A percentile compares a stretch with the other conserved stretches of the same genome.
Evolutionary conservation across 495 filamentous ascomycete species (phyloP).

Genomic region (Penicillium goetzii): DNA sequence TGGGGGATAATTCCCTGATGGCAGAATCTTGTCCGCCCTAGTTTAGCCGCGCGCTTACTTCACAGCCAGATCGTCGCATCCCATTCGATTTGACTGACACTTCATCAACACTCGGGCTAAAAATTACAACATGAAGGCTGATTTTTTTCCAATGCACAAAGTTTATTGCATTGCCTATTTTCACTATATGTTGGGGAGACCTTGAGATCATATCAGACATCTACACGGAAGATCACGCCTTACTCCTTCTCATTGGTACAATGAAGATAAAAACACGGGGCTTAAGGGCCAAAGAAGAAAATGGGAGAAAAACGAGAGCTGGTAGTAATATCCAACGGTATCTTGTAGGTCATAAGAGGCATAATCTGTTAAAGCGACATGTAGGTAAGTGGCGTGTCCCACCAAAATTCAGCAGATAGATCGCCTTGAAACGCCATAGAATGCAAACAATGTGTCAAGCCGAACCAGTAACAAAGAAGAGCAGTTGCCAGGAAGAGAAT

Average conservation of each 20-base stretch:
- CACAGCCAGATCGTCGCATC: background rate
- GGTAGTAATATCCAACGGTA: slow-evolving; percentile 20
- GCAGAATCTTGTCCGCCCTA: slow-evolving; percentile 35
- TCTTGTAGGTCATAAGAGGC: slow-evolving; percentile 27
- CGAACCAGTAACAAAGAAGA: slow-evolving; percentile 4
- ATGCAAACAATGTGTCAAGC: slow-evolving; percentile 27
- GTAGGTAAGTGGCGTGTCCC: slow-evolving; percentile 17
- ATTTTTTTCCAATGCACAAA: no score
- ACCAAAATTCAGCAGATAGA: slow-evolving; percentile 16
- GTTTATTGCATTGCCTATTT: background rate
- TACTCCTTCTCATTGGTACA: background rate
- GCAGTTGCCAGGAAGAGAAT: background rate
- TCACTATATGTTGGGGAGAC: no score
- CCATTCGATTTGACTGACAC: background rate
- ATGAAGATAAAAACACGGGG: background rate
- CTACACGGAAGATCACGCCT: background rate
- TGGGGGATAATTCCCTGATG: slow-evolving; percentile 37
- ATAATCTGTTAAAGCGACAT: slow-evolving; percentile 26
- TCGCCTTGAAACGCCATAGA: slow-evolving; percentile 28
- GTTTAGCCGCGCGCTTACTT: slow-evolving; percentile 39
- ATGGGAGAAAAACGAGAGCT: background rate
- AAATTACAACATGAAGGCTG: no score
- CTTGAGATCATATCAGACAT: background rate
- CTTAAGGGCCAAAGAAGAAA: background rate
- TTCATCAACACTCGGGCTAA: background rate